phyloP scores from a whole-genome alignment of 2,329 filamentous ascomycete species.

The Orbilia ellipsospora region DNA sequence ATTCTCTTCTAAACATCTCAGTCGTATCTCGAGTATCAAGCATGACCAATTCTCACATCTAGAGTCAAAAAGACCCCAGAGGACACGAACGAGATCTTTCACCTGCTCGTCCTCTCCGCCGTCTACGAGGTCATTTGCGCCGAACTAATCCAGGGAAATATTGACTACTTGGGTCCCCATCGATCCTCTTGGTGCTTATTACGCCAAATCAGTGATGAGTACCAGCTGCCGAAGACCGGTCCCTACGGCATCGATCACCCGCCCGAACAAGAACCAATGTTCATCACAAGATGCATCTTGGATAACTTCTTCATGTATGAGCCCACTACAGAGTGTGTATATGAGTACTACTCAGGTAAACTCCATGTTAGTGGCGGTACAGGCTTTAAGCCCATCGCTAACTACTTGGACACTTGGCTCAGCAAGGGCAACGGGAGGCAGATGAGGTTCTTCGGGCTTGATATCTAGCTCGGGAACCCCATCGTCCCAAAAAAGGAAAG shows the following conservation, averaged over 20 bases:
- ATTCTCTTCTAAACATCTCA: neutral
- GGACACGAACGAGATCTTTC: neutral
- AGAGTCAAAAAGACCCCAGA: neutral
- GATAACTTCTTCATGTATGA: neutral
- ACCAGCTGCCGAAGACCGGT: neutral
- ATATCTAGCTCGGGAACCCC: conserved; percentile 4
- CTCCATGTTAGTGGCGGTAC: neutral
- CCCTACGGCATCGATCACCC: neutral
- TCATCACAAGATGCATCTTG: conserved; percentile 6
- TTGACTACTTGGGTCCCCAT: conserved; percentile 4
- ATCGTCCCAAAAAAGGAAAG: neutral
- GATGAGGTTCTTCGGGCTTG: conserved; percentile 8
- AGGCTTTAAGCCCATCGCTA: neutral
- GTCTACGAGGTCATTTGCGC: conserved; percentile 4
- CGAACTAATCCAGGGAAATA: neutral
- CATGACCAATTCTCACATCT: neutral
- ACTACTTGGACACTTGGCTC: neutral
- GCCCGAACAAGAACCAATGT: conserved; percentile 1
- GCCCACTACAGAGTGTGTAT: neutral
- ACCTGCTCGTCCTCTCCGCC: neutral
- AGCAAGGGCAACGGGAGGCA: conserved; percentile 1
- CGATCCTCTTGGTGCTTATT: conserved; percentile 6
- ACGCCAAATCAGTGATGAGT: neutral
- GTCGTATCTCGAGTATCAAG: too few species aligned
- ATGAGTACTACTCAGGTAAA: neutral